Evolutionary conservation across 345 rosid species (phyloP), one percentile per base, ranked within the genome.

Genomic region (Eucalyptus rudis): DNA sequence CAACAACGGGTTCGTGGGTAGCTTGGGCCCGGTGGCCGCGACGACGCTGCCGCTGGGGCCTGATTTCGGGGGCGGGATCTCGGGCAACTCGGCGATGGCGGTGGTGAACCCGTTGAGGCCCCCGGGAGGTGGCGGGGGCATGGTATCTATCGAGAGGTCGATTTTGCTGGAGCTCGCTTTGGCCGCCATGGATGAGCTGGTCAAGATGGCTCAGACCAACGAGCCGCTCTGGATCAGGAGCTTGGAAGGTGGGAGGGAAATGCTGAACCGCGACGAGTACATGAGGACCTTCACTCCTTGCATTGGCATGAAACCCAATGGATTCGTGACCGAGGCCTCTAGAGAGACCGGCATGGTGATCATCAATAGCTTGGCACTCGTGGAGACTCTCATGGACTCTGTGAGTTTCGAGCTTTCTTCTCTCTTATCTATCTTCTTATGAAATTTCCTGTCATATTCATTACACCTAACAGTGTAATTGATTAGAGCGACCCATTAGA

Each of bases 361-460:
- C 91, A 95, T 97, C 93, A 96, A 96, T 92, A 95, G 99, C 87
- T 91, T 95, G 90, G 99, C 99, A 31, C 96, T 97, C 29, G 97
- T 96, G 15, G 99, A 96, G 92, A 96, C 99, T 49, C 91, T 97
- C 86, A 97, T 97, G 99, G 99, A 97, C 91, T 93, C 96, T 87
- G 99, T 97, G 86, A 94, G 95, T 86, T 62, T 36, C 6, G 29
- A 29, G 59, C 59, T 25, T 13, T 64, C 13, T 76, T 51, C 13
- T 58, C 36, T 49, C 85, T 12, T 27, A 33, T 9, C 16, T 81
- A 31, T 13, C 49, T 54, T n/a, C 58, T 22, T 10, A 31, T 50
- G 14, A 19, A 33, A 33, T 79, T 49, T 40, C 25, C 58, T 88
- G 54, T 56, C 25, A 6, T 79, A 33, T 87, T 90, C 85, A 25